Conservation (phyloP, 208 protist genomes). For the Wallacemonas collosoma region DNA sequence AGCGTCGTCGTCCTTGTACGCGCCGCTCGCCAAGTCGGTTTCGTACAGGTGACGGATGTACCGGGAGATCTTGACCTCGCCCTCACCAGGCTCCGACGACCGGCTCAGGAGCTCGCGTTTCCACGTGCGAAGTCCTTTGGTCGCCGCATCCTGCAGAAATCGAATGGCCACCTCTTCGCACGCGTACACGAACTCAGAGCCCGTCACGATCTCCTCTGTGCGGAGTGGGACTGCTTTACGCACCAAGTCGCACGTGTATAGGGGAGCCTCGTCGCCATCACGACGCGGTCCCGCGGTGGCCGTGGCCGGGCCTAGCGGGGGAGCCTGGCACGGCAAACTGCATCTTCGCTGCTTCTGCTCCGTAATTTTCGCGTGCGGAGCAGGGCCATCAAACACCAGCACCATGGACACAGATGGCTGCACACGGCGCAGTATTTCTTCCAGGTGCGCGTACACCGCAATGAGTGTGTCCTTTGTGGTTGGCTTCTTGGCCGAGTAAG, state of each 20-base stretch:
- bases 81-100: slow-evolving; percentile 68
- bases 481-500: slow-evolving; percentile 30
- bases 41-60: slow-evolving; percentile 50
- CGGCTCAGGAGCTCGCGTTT: slow-evolving; percentile 31
- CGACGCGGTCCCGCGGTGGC: not conserved
- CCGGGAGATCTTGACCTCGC: slow-evolving; percentile 82
- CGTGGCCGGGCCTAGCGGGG: slow-evolving; percentile 14
- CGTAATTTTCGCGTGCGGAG: slow-evolving; percentile 71
- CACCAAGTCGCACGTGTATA: slow-evolving; percentile 58
- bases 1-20: slow-evolving; percentile 58
- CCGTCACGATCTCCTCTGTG: slow-evolving; percentile 66
- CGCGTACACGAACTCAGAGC: slow-evolving; percentile 73
- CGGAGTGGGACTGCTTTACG: slow-evolving; percentile 38
- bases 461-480: slow-evolving; percentile 40
- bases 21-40: slow-evolving; percentile 21
- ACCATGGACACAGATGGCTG: slow-evolving; percentile 46
- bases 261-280: not conserved
- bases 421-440: slow-evolving; percentile 39
- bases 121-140: slow-evolving; percentile 21
- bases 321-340: slow-evolving; percentile 14
- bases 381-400: slow-evolving; percentile 78
- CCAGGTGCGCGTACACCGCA: slow-evolving; percentile 34
- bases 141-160: slow-evolving; percentile 10
- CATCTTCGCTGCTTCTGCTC: slow-evolving; percentile 67
- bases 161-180: slow-evolving; percentile 57